These are phyloP conservation scores for Amphirosellinia nigrospora DNA, from an alignment of 495 filamentous ascomycete genomes.

Conservation along the genomic window DNA sequence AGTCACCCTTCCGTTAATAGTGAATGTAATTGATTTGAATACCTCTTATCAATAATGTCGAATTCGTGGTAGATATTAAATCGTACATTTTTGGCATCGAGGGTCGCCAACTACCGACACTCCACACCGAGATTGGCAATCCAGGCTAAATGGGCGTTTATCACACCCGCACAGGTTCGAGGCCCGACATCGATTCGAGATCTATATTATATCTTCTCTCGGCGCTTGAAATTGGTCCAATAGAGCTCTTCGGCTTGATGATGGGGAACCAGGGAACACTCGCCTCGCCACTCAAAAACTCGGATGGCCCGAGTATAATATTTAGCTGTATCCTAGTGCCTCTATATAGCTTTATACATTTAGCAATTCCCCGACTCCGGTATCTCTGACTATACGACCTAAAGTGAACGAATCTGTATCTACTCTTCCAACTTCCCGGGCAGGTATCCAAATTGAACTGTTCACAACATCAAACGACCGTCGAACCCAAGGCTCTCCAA, in stretches of 20 bases:
- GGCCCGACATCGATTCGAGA: neutral
- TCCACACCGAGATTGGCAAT: neutral
- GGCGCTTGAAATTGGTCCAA: neutral
- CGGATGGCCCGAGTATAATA: neutral
- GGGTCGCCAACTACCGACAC: constrained; percentile 22
- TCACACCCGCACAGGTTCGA: neutral
- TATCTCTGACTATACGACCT: neutral
- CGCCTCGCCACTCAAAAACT: neutral
- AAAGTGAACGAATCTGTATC: neutral
- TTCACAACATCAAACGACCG: neutral
- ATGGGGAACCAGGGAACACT: neutral
- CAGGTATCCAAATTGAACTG: neutral
- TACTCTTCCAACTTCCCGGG: neutral
- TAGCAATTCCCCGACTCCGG: neutral
- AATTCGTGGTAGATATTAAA: neutral
- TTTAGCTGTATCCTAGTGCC: neutral
- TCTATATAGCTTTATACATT: neutral
- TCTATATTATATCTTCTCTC: constrained; percentile 4
- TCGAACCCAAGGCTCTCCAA: neutral
- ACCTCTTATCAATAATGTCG: neutral
- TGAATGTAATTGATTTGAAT: neutral
- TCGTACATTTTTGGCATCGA: neutral
- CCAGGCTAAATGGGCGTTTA: constrained; percentile 15
- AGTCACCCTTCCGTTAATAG: neutral
- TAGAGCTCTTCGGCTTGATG: neutral